Percentiles rank a stretch among this genome's conserved stretches.
phyloP scores from a whole-genome alignment of 2,329 filamentous ascomycete species.

The Salinomyces thailandicus region DNA sequence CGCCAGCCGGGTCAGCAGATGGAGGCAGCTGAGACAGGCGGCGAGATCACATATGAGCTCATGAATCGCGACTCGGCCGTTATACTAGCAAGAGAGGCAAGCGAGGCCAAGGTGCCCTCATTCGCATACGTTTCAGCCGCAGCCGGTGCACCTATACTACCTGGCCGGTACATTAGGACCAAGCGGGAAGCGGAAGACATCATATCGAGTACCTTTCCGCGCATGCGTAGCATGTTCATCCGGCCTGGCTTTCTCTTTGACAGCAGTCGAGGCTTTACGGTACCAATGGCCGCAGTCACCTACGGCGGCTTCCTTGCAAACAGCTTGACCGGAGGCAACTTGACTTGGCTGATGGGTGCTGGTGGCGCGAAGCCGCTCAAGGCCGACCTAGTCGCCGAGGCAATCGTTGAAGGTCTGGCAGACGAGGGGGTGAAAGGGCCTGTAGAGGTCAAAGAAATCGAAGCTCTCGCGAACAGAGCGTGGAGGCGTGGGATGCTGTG shows the following conservation, averaged over 20 bases:
- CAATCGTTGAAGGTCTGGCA: constrained; percentile 74
- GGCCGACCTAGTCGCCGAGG: constrained; percentile 78
- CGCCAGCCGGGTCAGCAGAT: constrained; percentile 49
- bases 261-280: constrained; percentile 64
- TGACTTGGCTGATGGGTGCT: constrained; percentile 68
- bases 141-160: constrained; percentile 73
- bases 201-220: constrained; percentile 61
- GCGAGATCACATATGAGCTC: constrained; percentile 84
- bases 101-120: constrained; percentile 50
- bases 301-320: constrained; percentile 69
- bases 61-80: constrained; percentile 94
- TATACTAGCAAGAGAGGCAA: constrained; percentile 67
- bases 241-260: constrained; percentile 87
- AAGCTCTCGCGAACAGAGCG: constrained; percentile 65
- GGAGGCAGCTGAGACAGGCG: constrained; percentile 54
- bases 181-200: constrained; percentile 81
- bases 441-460: constrained; percentile 69
- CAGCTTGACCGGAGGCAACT: constrained; percentile 59
- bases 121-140: constrained; percentile 89
- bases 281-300: constrained; percentile 72
- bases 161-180: constrained; percentile 74
- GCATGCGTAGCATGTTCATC: constrained; percentile 70
- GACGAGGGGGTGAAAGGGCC: constrained; percentile 63
- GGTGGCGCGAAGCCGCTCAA: constrained; percentile 78
- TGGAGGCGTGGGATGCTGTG: constrained; percentile 89